Conservation (phyloP, 345 rosid species). For the Limnanthes douglasii region DNA sequence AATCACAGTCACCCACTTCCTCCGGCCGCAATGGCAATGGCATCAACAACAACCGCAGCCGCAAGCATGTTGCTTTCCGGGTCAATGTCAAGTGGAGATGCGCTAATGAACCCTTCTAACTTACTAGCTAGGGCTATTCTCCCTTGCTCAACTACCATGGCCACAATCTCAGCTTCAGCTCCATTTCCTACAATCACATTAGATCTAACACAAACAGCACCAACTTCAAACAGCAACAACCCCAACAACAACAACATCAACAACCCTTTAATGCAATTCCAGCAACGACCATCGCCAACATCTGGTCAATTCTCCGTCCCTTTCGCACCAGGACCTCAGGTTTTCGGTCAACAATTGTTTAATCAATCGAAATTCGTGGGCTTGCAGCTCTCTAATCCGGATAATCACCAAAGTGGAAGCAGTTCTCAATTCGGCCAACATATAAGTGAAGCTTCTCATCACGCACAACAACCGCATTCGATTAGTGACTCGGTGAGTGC, state of each 20-base stretch:
- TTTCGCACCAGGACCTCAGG: conserved; percentile 34
- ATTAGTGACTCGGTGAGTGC: conserved; percentile 48
- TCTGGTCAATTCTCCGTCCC: conserved; percentile 10
- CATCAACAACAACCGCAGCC: conserved; percentile 81
- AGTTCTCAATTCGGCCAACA: conserved; percentile 24
- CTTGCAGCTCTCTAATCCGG: conserved; percentile 57
- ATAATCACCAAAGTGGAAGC: conserved; percentile 6
- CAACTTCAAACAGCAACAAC: conserved; percentile 17
- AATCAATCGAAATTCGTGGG: conserved; percentile 90
- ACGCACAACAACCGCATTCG: conserved; percentile 14
- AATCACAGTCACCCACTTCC: conserved; percentile 93
- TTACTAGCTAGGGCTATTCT: conserved; percentile 74
- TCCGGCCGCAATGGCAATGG: conserved; percentile 89
- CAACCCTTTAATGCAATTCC: conserved; percentile 7
- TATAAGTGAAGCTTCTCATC: conserved; percentile 4
- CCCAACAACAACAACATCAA: conserved; percentile 14
- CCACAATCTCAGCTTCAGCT: conserved; percentile 92
- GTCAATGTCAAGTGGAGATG: conserved; percentile 84
- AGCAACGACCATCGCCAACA: conserved; percentile 14
- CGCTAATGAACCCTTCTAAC: conserved; percentile 72
- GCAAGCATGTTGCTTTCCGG: conserved; percentile 88
- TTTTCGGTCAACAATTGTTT: conserved; percentile 51
- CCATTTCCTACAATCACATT: conserved; percentile 92
- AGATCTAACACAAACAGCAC: conserved; percentile 76
- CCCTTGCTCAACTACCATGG: conserved; percentile 83